phyloP scores from a whole-genome alignment of 257 asterid genomes.

The Capsicum baccatum region DNA sequence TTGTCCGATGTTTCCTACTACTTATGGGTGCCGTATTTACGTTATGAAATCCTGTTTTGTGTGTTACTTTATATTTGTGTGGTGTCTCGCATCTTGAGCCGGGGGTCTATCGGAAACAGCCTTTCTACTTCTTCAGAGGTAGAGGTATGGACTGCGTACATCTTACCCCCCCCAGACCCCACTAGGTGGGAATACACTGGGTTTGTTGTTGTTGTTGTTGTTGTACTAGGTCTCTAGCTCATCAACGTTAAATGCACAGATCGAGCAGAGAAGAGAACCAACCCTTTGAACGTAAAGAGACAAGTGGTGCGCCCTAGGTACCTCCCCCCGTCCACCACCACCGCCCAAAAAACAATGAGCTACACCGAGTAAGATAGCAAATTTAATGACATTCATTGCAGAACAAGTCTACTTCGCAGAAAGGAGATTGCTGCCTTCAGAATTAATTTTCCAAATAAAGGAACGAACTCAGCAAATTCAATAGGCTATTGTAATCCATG shows the following conservation, averaged over 20 bases:
- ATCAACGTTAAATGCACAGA: neutral
- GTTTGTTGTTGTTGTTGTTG: too few species aligned
- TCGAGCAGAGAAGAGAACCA: neutral
- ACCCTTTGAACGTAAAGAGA: neutral
- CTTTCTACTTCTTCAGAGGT: too few species aligned
- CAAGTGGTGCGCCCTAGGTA: neutral
- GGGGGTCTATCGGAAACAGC: too few species aligned
- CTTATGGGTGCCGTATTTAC: too few species aligned
- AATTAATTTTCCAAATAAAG: neutral
- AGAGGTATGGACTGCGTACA: too few species aligned
- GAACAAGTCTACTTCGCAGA: neutral
- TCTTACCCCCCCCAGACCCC: too few species aligned
- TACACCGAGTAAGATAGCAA: neutral
- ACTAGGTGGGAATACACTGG: too few species aligned
- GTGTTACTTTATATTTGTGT: too few species aligned
- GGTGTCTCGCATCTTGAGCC: too few species aligned
- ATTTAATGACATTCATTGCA: neutral
- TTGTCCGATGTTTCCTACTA: too few species aligned
- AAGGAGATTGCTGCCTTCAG: slow-evolving; percentile 14
- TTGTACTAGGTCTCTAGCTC: neutral
- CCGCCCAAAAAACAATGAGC: neutral
- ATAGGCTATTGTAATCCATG: neutral
- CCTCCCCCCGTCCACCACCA: neutral
- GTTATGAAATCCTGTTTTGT: too few species aligned
- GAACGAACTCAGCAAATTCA: neutral